phyloP scores from a whole-genome alignment of 2,329 filamentous ascomycete species.

The Trichoderma sp. region DNA sequence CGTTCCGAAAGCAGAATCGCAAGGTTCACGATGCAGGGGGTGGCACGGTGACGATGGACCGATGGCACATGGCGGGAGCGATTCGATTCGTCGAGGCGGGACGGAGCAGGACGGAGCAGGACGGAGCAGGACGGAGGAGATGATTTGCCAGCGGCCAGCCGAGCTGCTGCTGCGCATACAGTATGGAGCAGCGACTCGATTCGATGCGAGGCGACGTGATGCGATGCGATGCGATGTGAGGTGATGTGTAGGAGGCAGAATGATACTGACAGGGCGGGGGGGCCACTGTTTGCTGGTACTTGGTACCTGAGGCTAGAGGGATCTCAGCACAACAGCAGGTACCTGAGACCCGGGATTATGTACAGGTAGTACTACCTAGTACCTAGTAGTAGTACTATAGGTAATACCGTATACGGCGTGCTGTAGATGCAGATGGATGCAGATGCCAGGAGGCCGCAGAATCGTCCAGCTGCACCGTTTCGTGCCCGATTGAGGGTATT shows the following conservation, averaged over 20 bases:
- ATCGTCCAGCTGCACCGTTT: too few species aligned
- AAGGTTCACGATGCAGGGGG: conserved; percentile 21
- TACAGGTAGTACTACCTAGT: neutral
- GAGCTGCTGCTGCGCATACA: neutral
- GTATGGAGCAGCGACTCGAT: neutral
- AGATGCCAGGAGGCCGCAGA: neutral
- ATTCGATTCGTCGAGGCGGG: conserved; percentile 13
- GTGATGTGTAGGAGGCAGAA: neutral
- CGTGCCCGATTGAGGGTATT: neutral
- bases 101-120: neutral
- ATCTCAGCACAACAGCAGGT: neutral
- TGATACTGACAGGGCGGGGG: neutral
- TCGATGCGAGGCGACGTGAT: neutral
- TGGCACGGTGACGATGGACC: conserved; percentile 6
- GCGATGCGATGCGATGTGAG: neutral
- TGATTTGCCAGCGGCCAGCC: neutral
- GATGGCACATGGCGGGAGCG: conserved; percentile 12
- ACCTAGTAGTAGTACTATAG: too few species aligned
- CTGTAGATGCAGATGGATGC: neutral
- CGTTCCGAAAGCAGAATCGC: conserved; percentile 3
- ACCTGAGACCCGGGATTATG: neutral
- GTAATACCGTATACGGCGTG: neutral
- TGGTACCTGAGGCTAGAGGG: too few species aligned
- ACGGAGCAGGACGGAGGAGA: neutral
- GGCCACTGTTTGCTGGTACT: neutral